Evolutionary conservation across 257 asterid species (phyloP).

Genomic region (Lavandula angustifolia): DNA sequence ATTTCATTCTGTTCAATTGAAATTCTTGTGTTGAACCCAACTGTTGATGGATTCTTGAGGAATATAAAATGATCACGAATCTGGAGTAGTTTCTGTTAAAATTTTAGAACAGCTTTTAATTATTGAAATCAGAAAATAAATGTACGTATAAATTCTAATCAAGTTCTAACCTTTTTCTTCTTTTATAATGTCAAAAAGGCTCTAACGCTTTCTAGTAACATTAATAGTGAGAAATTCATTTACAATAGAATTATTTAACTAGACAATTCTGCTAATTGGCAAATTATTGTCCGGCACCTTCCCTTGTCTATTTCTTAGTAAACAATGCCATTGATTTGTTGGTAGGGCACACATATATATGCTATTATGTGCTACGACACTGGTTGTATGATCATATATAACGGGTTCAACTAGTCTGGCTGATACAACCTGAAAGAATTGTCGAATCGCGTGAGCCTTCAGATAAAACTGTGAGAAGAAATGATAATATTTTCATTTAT

Average conservation of each 20-base stretch:
- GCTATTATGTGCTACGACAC: not conserved
- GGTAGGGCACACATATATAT: not conserved
- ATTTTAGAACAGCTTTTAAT: not conserved
- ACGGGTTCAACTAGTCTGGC: not conserved
- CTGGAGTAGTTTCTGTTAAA: conserved; percentile 1
- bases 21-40: conserved; percentile 16
- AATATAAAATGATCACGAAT: conserved; percentile 1
- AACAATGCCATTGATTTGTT: not conserved
- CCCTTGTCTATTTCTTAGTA: not conserved
- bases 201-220: not conserved
- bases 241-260: not conserved
- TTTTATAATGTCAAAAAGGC: not conserved
- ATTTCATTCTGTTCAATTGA: conserved; percentile 1
- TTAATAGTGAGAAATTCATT: not conserved
- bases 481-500: too few relatives aligned
- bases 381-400: not conserved
- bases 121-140: conserved; percentile 6
- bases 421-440: too few relatives aligned
- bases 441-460: too few relatives aligned
- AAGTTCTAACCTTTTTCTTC: not conserved
- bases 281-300: not conserved
- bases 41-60: conserved; percentile 20
- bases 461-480: too few relatives aligned
- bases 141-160: not conserved
- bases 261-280: conserved; percentile 7